Base-by-base conservation (phyloP, 306 rosid genomes). In the Fagus crenata region DNA sequence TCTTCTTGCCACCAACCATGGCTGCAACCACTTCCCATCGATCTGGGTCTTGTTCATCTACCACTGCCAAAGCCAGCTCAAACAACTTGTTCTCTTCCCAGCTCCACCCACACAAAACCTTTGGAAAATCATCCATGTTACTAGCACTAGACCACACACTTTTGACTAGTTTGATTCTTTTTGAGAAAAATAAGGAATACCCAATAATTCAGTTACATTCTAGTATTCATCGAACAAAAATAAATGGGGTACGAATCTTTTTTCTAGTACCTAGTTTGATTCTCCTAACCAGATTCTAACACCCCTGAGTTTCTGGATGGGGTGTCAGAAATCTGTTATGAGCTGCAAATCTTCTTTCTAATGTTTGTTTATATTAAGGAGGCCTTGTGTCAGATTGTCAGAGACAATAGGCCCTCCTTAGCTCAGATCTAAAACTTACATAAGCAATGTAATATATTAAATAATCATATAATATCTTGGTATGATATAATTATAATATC, bases 61-160 rank as follows among this genome's bases (percentile, higher is more conserved):
- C 93, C 82, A 80, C 86, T 5, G 93, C 90, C 72, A 90, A 85
- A 75, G 96, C 97, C 72, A 87, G 70, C 87, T 92, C 97, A 80
- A 92, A 92, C 86, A 87, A 77, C 76, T 90, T 92, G 86, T 90
- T 92, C 87, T 92, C 92, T 84, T 92, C 90, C 96, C 96, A 90
- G 84, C 90, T 92, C 96, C 97, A 92, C 32, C 86, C 90, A 49
- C 89, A 41, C 82, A 73, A 42, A 31, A 81, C 78, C 73, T 77
- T 82, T 0, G 84, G 36, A 69, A 76, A 65, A 71, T 65, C 85
- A 81, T 85, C 86, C 86, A 83, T 78, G 28, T 72, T 78, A 58
- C 81, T 32, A 43, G 22, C 31, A 15, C 71, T 39, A 39, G 12
- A 65, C 63, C 71, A 7, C 61, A 39, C 78, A 67, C 80, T 46